These are phyloP conservation scores for Daedaleopsis nitida DNA, from an alignment of 768 basidiomycete species.

Conservation along the genomic window DNA sequence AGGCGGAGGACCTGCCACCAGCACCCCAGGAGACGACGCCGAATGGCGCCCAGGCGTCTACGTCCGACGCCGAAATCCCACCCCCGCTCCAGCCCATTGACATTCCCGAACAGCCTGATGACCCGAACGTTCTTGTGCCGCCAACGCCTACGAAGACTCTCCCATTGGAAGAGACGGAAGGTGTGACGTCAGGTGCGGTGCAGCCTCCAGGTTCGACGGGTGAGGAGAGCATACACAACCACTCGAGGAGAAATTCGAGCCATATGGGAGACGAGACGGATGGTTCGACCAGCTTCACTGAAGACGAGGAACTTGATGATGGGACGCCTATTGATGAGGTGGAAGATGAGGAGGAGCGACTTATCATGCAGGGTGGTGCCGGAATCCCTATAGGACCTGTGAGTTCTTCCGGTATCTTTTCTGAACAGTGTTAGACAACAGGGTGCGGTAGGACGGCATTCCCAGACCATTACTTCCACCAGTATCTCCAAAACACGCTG, in stretches of 20 bases:
- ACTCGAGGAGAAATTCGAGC: constrained; percentile 39
- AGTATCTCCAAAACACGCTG: constrained; percentile 74
- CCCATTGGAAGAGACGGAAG: constrained; percentile 78
- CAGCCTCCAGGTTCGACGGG: constrained; percentile 87
- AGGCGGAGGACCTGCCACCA: constrained; percentile 38
- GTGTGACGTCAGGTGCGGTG: constrained; percentile 88
- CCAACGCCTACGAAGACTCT: constrained; percentile 51
- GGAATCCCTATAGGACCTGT: constrained; percentile 95
- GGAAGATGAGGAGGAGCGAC: constrained; percentile 88
- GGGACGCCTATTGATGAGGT: constrained; percentile 52
- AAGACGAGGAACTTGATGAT: constrained; percentile 67
- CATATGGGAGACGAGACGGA: constrained; percentile 56
- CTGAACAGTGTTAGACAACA: neutral
- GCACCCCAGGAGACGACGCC: constrained; percentile 18
- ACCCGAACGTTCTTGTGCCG: constrained; percentile 44
- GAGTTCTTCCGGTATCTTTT: constrained; percentile 35
- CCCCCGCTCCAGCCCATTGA: constrained; percentile 30
- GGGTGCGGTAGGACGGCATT: constrained; percentile 66
- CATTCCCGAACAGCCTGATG: constrained; percentile 30
- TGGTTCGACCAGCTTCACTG: constrained; percentile 55
- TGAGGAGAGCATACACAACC: constrained; percentile 31
- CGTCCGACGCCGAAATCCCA: constrained; percentile 16
- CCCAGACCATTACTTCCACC: constrained; percentile 90
- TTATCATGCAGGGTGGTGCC: constrained; percentile 89
- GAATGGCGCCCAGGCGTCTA: constrained; percentile 14